Conservation (phyloP, 495 filamentous ascomycete genomes). For the Aspergillus incahuasiensis region DNA sequence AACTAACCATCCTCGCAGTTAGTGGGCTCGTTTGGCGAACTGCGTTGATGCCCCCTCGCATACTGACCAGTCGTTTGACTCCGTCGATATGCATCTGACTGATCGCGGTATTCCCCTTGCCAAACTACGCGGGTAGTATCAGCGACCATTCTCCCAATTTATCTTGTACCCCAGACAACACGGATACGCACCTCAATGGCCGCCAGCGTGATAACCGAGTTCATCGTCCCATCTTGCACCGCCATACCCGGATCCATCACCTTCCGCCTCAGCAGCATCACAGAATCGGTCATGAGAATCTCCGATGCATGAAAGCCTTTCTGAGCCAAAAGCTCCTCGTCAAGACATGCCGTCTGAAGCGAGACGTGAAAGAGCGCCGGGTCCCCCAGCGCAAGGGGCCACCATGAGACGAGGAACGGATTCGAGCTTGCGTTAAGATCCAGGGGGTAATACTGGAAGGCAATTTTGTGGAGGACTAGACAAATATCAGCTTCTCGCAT, state of each 20-base stretch:
- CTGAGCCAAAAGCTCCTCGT: constrained; percentile 45
- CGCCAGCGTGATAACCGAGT: constrained; percentile 50
- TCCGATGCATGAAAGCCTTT: constrained; percentile 45
- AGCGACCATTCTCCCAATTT: no score
- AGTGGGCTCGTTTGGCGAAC: constrained; percentile 45
- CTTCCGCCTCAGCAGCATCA: constrained; percentile 42
- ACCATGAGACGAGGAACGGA: constrained; percentile 51
- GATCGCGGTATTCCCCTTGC: constrained; percentile 42
- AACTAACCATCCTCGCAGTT: constrained; percentile 48
- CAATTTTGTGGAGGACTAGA: constrained; percentile 47
- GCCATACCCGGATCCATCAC: constrained; percentile 38
- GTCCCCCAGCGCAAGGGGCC: constrained; percentile 47
- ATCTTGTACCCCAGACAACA: no score
- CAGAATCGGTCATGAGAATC: constrained; percentile 48
- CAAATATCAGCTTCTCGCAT: no score
- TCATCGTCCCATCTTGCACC: constrained; percentile 50
- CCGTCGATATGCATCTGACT: constrained; percentile 48
- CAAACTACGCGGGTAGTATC: constrained; percentile 28
- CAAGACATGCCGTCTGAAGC: constrained; percentile 49
- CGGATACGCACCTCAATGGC: constrained; percentile 39
- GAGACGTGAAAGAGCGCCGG: constrained; percentile 51
- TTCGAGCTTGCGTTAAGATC: constrained; percentile 44
- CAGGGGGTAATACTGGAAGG: constrained; percentile 51
- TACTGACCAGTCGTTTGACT: constrained; percentile 38
- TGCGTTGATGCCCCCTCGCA: constrained; percentile 45